These are phyloP conservation scores for Arctium minus DNA, from an alignment of 129 eudicot genomes.

Conservation along the genomic window DNA sequence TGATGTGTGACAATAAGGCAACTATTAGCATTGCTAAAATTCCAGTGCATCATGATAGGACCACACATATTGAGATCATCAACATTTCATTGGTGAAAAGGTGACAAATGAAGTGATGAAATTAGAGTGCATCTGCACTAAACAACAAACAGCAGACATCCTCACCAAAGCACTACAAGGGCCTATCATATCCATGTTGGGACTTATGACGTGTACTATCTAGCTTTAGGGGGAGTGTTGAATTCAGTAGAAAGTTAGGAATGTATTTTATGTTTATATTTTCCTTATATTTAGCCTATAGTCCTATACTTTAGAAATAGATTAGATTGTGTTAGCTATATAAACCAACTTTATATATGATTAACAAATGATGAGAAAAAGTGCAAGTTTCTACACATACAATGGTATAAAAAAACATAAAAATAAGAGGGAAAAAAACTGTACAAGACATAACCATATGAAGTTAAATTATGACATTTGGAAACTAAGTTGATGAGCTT, in stretches of 20 bases:
- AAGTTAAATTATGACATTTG: neutral
- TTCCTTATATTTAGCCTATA: no score
- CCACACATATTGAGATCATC: neutral
- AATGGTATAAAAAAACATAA: neutral
- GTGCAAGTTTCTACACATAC: neutral
- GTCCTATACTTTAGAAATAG: neutral
- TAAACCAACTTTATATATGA: no score
- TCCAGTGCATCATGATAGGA: neutral
- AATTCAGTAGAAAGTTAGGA: neutral
- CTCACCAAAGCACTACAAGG: neutral
- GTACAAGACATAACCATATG: neutral
- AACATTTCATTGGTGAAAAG: neutral
- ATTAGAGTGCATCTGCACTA: neutral
- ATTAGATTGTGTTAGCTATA: no score
- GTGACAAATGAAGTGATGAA: neutral
- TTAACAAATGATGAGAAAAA: no score
- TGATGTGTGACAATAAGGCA: neutral
- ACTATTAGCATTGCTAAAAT: neutral
- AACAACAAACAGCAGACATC: neutral
- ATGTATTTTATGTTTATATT: neutral
- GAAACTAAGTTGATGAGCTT: neutral
- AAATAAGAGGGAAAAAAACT: neutral
- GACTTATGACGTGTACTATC: neutral
- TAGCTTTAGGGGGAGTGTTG: neutral
- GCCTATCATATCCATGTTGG: neutral